Conservation (phyloP, 805 yeast genomes). For the Saturnispora sanitii region DNA sequence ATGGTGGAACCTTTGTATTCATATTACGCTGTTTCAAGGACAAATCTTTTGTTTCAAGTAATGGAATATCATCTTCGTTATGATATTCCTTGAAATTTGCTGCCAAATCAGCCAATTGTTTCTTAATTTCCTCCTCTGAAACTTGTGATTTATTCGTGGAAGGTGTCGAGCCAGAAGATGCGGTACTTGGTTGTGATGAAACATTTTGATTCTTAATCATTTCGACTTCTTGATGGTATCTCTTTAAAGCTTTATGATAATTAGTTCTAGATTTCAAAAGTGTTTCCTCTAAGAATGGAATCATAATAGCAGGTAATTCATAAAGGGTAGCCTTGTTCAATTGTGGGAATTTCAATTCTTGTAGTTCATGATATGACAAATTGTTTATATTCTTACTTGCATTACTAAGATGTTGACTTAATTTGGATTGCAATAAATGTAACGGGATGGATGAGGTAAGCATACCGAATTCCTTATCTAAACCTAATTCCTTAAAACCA, state of each 20-base stretch:
- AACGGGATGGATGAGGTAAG: conserved; percentile 81
- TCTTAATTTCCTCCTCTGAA: not conserved
- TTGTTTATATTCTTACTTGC: conserved; percentile 37
- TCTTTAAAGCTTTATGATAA: conserved; percentile 35
- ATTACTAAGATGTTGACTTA: conserved; percentile 46
- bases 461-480: conserved; percentile 85
- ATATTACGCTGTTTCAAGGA: conserved; percentile 68
- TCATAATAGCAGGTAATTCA: conserved; percentile 46
- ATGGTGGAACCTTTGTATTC: conserved; percentile 80
- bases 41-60: conserved; percentile 77
- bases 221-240: conserved; percentile 24
- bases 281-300: conserved; percentile 40
- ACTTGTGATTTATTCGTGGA: not conserved
- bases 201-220: conserved; percentile 14
- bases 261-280: conserved; percentile 33
- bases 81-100: conserved; percentile 18
- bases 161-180: not conserved
- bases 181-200: not conserved
- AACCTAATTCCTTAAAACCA: conserved; percentile 89
- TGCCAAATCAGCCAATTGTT: not conserved
- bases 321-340: conserved; percentile 44
- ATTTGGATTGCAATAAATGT: conserved; percentile 71
- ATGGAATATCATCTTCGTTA: conserved; percentile 34
- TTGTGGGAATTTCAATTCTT: conserved; percentile 42
- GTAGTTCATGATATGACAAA: conserved; percentile 56